Evolutionary conservation across 805 yeast genomes (phyloP).

Genomic region (Yamadazyma phyllophila): DNA sequence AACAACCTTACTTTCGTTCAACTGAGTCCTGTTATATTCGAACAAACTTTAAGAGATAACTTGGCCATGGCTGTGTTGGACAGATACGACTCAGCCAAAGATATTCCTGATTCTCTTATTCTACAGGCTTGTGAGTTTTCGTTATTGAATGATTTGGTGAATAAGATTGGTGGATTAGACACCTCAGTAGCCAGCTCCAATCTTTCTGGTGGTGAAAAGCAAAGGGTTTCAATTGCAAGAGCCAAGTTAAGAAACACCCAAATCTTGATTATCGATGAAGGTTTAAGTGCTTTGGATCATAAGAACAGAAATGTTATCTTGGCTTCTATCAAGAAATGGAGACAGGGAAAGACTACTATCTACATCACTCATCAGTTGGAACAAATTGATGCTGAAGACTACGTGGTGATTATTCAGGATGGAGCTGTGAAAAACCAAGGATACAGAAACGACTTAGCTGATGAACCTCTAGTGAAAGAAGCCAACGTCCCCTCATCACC

Average conservation of each 20-base stretch:
- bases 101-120: constrained; percentile 20
- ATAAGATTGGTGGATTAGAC: constrained; percentile 37
- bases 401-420: constrained; percentile 54
- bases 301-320: constrained; percentile 45
- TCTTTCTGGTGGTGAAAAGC: constrained; percentile 91
- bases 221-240: constrained; percentile 79
- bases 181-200: constrained; percentile 45
- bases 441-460: constrained; percentile 5
- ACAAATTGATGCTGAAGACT: constrained; percentile 56
- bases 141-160: constrained; percentile 47
- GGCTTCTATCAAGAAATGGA: constrained; percentile 53
- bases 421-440: constrained; percentile 47
- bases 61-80: constrained; percentile 49
- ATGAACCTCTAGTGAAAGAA: constrained; percentile 9
- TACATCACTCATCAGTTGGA: constrained; percentile 75
- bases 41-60: constrained; percentile 61
- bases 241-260: constrained; percentile 74
- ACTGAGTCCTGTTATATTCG: constrained; percentile 66
- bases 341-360: constrained; percentile 71
- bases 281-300: constrained; percentile 76
- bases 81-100: constrained; percentile 17
- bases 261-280: constrained; percentile 80
- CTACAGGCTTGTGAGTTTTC: constrained; percentile 52
- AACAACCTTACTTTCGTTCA: constrained; percentile 70
- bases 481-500: background rate